phyloP scores from a whole-genome alignment of 371 early-diverging fungal species.

The Coemansia sp. region DNA sequence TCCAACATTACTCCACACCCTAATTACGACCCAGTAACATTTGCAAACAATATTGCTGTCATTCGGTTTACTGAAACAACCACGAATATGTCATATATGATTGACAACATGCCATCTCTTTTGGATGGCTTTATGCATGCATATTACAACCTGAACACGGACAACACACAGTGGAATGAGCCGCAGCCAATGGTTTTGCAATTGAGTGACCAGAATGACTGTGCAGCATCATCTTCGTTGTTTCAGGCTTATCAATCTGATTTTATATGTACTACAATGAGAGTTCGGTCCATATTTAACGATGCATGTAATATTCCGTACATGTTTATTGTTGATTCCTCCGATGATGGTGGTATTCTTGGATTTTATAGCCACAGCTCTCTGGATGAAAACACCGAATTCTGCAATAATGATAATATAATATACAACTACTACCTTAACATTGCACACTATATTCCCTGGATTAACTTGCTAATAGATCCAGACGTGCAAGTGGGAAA shows the following conservation, averaged over 20 bases:
- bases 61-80: neutral
- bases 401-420: neutral
- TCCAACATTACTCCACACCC: neutral
- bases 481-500: neutral
- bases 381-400: neutral
- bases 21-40: constrained; percentile 10
- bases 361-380: constrained; percentile 18
- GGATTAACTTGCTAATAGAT: constrained; percentile 4
- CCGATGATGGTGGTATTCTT: neutral
- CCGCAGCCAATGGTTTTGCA: neutral
- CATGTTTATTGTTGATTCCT: constrained; percentile 9
- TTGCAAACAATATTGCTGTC: constrained; percentile 17
- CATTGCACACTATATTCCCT: constrained; percentile 7
- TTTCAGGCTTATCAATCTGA: neutral
- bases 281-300: neutral
- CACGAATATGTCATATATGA: neutral
- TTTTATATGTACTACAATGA: neutral
- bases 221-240: constrained; percentile 3
- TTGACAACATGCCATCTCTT: neutral
- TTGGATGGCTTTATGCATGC: neutral
- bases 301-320: neutral
- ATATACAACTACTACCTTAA: neutral
- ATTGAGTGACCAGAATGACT: neutral
- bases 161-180: constrained; percentile 12
- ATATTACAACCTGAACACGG: neutral